Conservation (phyloP, 306 rosid species). For the Trichosanthes truncata region DNA sequence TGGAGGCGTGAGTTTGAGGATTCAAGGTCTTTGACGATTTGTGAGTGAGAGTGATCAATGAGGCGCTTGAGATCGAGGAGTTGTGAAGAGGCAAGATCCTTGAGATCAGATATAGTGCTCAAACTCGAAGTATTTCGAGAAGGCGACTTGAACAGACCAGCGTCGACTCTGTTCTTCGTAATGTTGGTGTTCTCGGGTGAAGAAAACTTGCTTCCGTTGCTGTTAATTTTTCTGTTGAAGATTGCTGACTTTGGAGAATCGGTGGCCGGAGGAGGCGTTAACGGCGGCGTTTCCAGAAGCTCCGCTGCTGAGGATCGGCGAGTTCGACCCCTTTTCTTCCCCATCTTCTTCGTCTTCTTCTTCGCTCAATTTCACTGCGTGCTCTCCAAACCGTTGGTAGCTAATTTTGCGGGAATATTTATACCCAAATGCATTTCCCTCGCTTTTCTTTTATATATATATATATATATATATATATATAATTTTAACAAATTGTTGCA, state of each 20-base stretch:
- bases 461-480: no score
- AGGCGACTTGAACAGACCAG: constrained; percentile 29
- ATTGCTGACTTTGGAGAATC: constrained; percentile 42
- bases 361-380: not conserved
- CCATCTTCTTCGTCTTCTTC: constrained; percentile 31
- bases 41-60: constrained; percentile 70
- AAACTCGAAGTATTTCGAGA: constrained; percentile 28
- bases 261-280: constrained; percentile 31
- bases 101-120: constrained; percentile 58
- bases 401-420: not conserved
- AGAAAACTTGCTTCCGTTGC: constrained; percentile 21
- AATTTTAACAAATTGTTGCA: no score
- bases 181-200: constrained; percentile 23
- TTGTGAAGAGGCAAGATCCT: constrained; percentile 49
- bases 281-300: constrained; percentile 52
- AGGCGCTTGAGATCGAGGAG: constrained; percentile 60
- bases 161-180: constrained; percentile 18
- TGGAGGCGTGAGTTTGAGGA: constrained; percentile 66
- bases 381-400: not conserved
- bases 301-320: constrained; percentile 32
- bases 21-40: constrained; percentile 66
- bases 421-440: not conserved
- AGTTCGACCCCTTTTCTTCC: constrained; percentile 33
- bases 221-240: constrained; percentile 30
- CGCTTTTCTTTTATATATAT: not conserved